These are phyloP conservation scores for Entophlyctis helioformis DNA, from an alignment of 192 early-diverging fungal genomes.

Conservation along the genomic window DNA sequence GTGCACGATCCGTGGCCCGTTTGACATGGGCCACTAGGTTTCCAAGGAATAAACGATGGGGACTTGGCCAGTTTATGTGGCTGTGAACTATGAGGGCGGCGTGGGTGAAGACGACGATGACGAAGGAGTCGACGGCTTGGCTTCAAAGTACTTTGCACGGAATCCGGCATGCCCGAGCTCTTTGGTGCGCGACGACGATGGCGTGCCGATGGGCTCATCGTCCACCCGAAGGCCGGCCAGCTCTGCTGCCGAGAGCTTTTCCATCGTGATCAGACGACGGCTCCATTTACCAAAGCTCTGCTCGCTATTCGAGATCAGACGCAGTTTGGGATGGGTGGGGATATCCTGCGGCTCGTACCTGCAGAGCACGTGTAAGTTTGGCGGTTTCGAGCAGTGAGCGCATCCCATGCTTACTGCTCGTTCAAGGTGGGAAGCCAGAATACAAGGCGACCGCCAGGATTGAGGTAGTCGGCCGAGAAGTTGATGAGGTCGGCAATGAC, in stretches of 20 bases:
- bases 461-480: constrained; percentile 70
- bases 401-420: constrained; percentile 44
- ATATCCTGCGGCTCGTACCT: constrained; percentile 61
- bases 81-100: too few species aligned
- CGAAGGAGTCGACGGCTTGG: constrained; percentile 66
- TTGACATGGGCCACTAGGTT: too few species aligned
- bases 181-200: background rate
- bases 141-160: constrained; percentile 1
- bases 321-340: constrained; percentile 69
- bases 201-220: too few species aligned
- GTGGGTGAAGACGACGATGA: too few species aligned
- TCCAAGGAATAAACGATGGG: too few species aligned
- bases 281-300: constrained; percentile 92
- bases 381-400: background rate
- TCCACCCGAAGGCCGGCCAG: constrained; percentile 6
- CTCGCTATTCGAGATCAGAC: constrained; percentile 79
- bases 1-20: too few species aligned
- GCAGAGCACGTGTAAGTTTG: background rate
- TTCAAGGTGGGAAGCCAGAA: constrained; percentile 94
- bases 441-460: constrained; percentile 69
- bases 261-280: constrained; percentile 88
- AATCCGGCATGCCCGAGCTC: background rate
- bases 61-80: too few species aligned
- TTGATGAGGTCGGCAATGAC: constrained; percentile 72
- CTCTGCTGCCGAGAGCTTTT: constrained; percentile 49